Percentiles rank a stretch among this genome's conserved stretches.
Evolutionary conservation across 2,329 filamentous ascomycete genomes (phyloP).

Genomic region (Verticillium isaacii): DNA sequence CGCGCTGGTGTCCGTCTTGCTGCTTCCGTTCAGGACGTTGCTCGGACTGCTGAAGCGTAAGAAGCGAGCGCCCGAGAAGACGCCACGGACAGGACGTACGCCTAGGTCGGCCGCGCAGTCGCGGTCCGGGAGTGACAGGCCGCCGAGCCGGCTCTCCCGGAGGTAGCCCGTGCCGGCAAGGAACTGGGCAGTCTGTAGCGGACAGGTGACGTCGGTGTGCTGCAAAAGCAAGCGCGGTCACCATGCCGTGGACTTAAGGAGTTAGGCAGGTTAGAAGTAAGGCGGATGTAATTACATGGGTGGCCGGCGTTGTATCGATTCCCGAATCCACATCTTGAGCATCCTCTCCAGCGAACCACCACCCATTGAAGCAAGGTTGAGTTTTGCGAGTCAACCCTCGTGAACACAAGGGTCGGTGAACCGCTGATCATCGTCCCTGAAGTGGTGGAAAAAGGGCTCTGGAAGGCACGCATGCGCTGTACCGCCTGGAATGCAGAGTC

Average conservation of each 20-base stretch:
- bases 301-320: too few relatives aligned
- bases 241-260: not conserved
- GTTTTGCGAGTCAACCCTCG: not conserved
- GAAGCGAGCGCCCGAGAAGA: conserved; percentile 20
- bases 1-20: conserved; percentile 30
- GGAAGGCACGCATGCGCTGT: not conserved
- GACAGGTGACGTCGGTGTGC: too few relatives aligned
- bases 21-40: conserved; percentile 36
- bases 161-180: not conserved
- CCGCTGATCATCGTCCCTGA: not conserved
- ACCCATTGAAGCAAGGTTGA: too few relatives aligned
- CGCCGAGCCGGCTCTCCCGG: conserved; percentile 24
- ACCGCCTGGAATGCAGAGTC: not conserved
- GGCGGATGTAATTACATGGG: not conserved
- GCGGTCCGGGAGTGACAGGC: conserved; percentile 29
- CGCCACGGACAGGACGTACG: conserved; percentile 17
- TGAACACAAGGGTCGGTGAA: not conserved
- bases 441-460: not conserved
- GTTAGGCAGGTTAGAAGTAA: not conserved
- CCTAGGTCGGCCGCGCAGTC: conserved; percentile 20
- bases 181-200: too few relatives aligned
- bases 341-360: not conserved
- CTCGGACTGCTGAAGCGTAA: conserved; percentile 27
- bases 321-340: not conserved
- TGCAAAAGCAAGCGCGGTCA: not conserved